Conservation (phyloP, 306 rosid genomes). For the Vigna angularis region DNA sequence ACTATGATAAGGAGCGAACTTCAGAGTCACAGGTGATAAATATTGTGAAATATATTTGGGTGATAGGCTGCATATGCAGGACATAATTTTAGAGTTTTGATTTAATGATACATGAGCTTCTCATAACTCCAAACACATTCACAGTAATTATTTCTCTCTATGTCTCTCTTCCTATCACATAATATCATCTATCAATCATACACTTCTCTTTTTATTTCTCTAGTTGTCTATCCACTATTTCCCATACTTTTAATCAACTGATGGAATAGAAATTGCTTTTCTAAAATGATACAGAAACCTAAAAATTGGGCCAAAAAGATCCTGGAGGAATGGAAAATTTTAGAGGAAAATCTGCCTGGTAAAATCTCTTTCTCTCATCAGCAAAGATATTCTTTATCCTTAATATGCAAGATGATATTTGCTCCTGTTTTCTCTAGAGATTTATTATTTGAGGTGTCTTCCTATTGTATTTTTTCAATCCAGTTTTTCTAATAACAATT, state of each 20-base stretch:
- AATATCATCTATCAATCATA: background rate
- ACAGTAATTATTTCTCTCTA: too few relatives aligned
- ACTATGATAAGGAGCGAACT: constrained; percentile 51
- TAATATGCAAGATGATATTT: background rate
- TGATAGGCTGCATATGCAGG: background rate
- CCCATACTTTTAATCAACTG: constrained; percentile 6
- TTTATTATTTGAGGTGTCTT: constrained; percentile 16
- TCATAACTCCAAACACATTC: background rate
- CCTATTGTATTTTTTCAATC: background rate
- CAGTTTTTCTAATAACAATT: constrained; percentile 13
- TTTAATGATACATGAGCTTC: background rate
- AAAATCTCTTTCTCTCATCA: background rate
- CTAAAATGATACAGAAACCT: constrained; percentile 49
- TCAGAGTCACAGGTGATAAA: constrained; percentile 57
- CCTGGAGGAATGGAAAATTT: constrained; percentile 85
- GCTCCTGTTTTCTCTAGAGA: background rate
- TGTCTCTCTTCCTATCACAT: background rate
- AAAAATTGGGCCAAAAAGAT: constrained; percentile 81
- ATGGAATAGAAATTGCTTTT: constrained; percentile 27
- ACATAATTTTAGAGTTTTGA: background rate
- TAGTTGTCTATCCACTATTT: background rate
- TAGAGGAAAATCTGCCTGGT: constrained; percentile 83
- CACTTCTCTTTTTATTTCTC: background rate
- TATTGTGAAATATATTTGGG: background rate
- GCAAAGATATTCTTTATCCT: background rate